Percentiles rank a stretch among this genome's conserved stretches.
phyloP scores from a whole-genome alignment of 192 early-diverging fungal genomes.

The Coemansia sp. region DNA sequence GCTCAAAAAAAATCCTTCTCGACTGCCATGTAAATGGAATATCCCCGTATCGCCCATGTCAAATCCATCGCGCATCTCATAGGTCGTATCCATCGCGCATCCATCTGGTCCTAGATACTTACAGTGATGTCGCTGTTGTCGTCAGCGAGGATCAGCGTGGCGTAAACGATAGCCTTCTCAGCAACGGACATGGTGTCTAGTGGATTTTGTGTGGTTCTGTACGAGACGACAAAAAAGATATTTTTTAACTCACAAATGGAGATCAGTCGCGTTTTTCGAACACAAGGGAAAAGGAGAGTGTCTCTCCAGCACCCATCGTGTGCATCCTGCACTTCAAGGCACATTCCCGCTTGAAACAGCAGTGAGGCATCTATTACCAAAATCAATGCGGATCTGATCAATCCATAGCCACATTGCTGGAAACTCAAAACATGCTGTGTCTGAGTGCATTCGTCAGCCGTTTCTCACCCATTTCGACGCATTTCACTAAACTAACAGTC shows the following conservation, averaged over 20 bases:
- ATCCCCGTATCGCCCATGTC: not conserved
- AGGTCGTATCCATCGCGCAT: conserved; percentile 24
- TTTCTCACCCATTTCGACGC: not conserved
- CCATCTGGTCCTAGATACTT: conserved; percentile 51
- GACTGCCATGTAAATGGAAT: too few species aligned
- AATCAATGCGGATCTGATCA: not conserved
- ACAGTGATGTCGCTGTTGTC: conserved; percentile 96
- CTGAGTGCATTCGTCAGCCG: not conserved
- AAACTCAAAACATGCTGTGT: too few species aligned
- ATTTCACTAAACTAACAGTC: not conserved
- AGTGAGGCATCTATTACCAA: not conserved
- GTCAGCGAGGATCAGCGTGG: conserved; percentile 97
- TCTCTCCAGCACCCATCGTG: not conserved
- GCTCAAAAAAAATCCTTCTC: too few species aligned
- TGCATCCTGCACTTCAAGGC: not conserved
- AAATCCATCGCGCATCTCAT: conserved; percentile 1
- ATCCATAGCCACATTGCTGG: not conserved
- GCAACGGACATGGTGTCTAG: conserved; percentile 57
- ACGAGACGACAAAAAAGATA: conserved; percentile 32
- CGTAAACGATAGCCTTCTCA: conserved; percentile 92
- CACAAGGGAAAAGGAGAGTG: conserved; percentile 22
- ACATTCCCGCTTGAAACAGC: not conserved
- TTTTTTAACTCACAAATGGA: conserved; percentile 50
- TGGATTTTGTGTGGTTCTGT: conserved; percentile 18
- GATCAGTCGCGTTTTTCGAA: conserved; percentile 47